These are phyloP conservation scores for Lactifluus pinguis DNA, from an alignment of 768 basidiomycete species.

Conservation along the genomic window DNA sequence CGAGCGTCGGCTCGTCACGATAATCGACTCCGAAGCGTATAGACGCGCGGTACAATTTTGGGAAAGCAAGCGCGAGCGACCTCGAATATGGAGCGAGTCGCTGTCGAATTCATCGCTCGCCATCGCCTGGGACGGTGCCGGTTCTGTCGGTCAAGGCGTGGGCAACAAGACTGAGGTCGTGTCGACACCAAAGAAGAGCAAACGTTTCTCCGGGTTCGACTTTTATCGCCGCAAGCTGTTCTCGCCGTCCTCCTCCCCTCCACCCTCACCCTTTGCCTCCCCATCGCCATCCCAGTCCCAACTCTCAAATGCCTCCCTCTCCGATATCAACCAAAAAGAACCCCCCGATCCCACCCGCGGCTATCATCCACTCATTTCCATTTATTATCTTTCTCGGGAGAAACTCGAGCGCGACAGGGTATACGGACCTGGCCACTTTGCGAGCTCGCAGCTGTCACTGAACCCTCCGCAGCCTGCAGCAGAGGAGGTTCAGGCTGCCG, in stretches of 20 bases:
- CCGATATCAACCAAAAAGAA: conserved; percentile 36
- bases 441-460: conserved; percentile 71
- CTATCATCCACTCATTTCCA: conserved; percentile 91
- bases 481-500: conserved; percentile 20
- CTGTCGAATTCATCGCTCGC: conserved; percentile 64
- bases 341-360: conserved; percentile 79
- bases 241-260: conserved; percentile 41
- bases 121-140: conserved; percentile 44
- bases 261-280: conserved; percentile 46
- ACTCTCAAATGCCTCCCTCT: conserved; percentile 38
- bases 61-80: conserved; percentile 53
- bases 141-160: conserved; percentile 27
- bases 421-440: conserved; percentile 91
- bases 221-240: conserved; percentile 90
- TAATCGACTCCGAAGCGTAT: conserved; percentile 77
- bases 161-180: conserved; percentile 6
- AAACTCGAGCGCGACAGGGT: conserved; percentile 92
- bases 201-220: conserved; percentile 92
- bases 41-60: conserved; percentile 62
- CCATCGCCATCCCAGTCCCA: conserved; percentile 53
- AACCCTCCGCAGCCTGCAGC: conserved; percentile 1
- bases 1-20: conserved; percentile 55
- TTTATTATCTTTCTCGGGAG: conserved; percentile 93
- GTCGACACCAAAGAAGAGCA: conserved; percentile 46
- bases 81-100: conserved; percentile 43